Base-by-base conservation (phyloP, 2,329 filamentous ascomycete genomes). In the Aspergillus jensenii region DNA sequence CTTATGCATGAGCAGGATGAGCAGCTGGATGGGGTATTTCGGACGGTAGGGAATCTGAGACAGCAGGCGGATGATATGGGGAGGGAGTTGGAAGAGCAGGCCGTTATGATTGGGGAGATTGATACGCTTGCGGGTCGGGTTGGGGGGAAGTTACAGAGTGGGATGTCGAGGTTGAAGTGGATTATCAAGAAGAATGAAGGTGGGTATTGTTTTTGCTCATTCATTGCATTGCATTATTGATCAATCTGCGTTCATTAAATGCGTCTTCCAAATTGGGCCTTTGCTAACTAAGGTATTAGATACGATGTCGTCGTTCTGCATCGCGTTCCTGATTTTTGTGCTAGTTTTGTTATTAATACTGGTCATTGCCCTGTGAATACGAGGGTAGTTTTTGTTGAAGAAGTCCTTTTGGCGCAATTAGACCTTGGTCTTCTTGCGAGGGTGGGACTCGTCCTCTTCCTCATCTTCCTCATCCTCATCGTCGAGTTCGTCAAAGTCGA, bases 51-150 rank as follows among this genome's bases (percentile, higher is more conserved):
- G 2, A 97, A 92, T 71, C 77, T 99, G 71, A 82, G 93, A 56
- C 83, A 89, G 71, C 95, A 98, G 81, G 96, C 95, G 2, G 88
- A 96, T 75, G 90, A 92, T 67, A 99, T 99, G 93, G 93, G 95
- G 1, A 82, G 93, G 57, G 95, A 99, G 79, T 81, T 99, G 46
- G 96, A 97, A 76, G 95, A 99, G 78, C 95, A 99, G 81, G 84
- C 84, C 21, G 90, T 92, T 74, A 89, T 98, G 84, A 81, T 99
- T 57, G 88, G 95, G 62, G 87, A 90, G 52, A 89, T 96, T 41
- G 93, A 98, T 75, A 84, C 82, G 31, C 81, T 96, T 56, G 91
- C 91, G 4, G 93, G 98, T 73, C 84, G 93, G 35, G 92, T 99
- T 1, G 90, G 91, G 14, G 90, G 91, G 1, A 88, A 95, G 71